Base-by-base conservation (phyloP, 768 basidiomycete genomes). In the Polyporus arcularius region DNA sequence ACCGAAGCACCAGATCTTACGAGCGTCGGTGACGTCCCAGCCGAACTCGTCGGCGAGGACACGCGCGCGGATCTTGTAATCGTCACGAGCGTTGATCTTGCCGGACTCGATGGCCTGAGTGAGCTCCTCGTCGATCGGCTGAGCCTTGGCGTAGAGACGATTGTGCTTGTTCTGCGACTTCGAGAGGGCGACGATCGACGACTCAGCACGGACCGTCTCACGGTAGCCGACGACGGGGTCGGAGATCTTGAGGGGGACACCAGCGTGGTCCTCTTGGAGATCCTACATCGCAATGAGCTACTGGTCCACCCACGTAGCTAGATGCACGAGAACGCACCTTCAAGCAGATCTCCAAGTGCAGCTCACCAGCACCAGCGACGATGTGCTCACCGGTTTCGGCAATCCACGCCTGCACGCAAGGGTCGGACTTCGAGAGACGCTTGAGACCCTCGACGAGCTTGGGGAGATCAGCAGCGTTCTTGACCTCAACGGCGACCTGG, bases 111-210 rank as follows among this genome's bases (percentile, higher is more conserved):
- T 98, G 62, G 94, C 97, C 69, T 85, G 84, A 65, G 94, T 88
- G 61, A 98, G 85, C 74, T 98, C 96, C 72, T 99, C 97, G 28
- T 92, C 94, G 58, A 99, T 74, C 40, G 97, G 97, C 79, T 88
- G 65, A 40, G 97, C 97, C 83, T 95, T 95, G 67, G 88, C 85
- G 77, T 89, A 99, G 60, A 99, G 83, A 80, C 97, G 92, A 76
- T 99, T 99, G 88, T 99, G 97, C 85, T 98, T 99, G 85, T 99
- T 98, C 80, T 98, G 97, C 21, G 97, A 98, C 78, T 99, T 99
- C 60, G 97, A 98, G 41, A 99, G 83, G 31, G 97, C 97, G 67
- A 93, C 89, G 68, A 98, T 98, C 53, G 88, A 86, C 6, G 97
- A 98, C 78, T 98, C 95, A 54, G 94, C 78, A 79, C 89, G 94